Evolutionary conservation across 805 yeast species (phyloP).

Genomic region (Tanozyma kutaoensis): DNA sequence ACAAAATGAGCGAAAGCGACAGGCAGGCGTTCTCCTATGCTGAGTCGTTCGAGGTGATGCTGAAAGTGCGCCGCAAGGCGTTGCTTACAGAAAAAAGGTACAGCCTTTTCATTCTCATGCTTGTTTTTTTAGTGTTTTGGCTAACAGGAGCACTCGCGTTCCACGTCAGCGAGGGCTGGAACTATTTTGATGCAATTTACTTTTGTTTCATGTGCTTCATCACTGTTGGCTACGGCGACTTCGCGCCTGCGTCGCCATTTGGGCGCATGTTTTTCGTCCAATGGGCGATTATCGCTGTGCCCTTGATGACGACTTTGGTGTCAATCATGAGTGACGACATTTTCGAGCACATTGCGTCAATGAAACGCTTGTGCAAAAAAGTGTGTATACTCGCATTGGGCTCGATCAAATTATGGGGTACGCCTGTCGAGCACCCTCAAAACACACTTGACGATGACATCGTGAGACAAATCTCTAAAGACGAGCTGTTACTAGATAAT

Average conservation of each 20-base stretch:
- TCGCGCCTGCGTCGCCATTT: conserved; percentile 44
- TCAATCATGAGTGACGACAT: conserved; percentile 58
- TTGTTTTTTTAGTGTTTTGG: conserved; percentile 47
- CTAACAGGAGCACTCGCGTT: conserved; percentile 62
- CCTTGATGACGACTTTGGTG: conserved; percentile 72
- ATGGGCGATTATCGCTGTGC: conserved; percentile 79
- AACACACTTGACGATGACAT: not conserved
- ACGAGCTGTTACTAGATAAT: not conserved
- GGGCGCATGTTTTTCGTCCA: conserved; percentile 63
- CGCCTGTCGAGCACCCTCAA: not conserved
- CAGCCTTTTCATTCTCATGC: conserved; percentile 26
- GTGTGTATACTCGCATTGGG: not conserved
- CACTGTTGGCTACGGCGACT: conserved; percentile 82
- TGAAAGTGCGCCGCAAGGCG: no score
- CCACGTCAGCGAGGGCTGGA: conserved; percentile 51
- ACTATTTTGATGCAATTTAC: conserved; percentile 58
- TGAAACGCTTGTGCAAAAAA: not conserved
- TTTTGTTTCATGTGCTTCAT: conserved; percentile 64
- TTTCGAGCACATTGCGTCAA: conserved; percentile 8
- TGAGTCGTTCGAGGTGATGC: no score
- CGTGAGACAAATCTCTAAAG: not conserved
- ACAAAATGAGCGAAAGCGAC: conserved; percentile 2
- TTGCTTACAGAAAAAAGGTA: no score
- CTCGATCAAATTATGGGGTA: not conserved
- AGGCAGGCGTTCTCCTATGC: no score